A percentile compares a stretch with the other conserved stretches of the same genome.
Conservation (phyloP, 208 protist genomes). For the Wallacemonas sp. region DNA sequence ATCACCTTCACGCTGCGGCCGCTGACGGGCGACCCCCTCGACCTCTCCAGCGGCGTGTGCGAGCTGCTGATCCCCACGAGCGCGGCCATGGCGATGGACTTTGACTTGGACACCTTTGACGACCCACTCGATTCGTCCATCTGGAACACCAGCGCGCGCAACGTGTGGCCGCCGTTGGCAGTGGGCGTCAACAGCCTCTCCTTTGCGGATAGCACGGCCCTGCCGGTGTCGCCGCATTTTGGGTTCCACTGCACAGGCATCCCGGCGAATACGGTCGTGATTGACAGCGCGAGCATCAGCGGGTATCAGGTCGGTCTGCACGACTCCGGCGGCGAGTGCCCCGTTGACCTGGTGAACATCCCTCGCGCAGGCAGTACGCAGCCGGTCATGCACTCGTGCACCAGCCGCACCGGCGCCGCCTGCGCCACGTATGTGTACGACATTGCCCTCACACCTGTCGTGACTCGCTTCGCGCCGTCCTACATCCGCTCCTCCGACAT, state of each 20-base stretch:
- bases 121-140: slow-evolving; percentile 23
- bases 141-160: slow-evolving; percentile 24
- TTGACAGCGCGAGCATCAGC: slow-evolving; percentile 21
- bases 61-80: slow-evolving; percentile 25
- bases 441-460: slow-evolving; percentile 32
- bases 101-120: slow-evolving; percentile 16
- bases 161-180: slow-evolving; percentile 30
- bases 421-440: slow-evolving; percentile 38
- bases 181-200: slow-evolving; percentile 39
- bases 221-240: slow-evolving; percentile 32
- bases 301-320: slow-evolving; percentile 51
- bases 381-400: slow-evolving; percentile 32
- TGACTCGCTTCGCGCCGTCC: slow-evolving; percentile 29
- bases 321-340: slow-evolving; percentile 32
- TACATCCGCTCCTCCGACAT: slow-evolving; percentile 24
- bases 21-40: slow-evolving; percentile 16
- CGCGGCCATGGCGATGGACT: slow-evolving; percentile 2
- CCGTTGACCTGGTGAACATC: slow-evolving; percentile 34
- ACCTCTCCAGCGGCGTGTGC: slow-evolving; percentile 29
- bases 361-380: slow-evolving; percentile 11
- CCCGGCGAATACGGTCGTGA: slow-evolving; percentile 12
- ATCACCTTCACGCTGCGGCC: slow-evolving; percentile 28
- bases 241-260: slow-evolving; percentile 32
- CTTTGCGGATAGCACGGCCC: slow-evolving; percentile 25
- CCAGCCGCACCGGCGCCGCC: slow-evolving; percentile 29